Conservation (phyloP, 768 basidiomycete species). For the Kwoniella dendrophila region DNA sequence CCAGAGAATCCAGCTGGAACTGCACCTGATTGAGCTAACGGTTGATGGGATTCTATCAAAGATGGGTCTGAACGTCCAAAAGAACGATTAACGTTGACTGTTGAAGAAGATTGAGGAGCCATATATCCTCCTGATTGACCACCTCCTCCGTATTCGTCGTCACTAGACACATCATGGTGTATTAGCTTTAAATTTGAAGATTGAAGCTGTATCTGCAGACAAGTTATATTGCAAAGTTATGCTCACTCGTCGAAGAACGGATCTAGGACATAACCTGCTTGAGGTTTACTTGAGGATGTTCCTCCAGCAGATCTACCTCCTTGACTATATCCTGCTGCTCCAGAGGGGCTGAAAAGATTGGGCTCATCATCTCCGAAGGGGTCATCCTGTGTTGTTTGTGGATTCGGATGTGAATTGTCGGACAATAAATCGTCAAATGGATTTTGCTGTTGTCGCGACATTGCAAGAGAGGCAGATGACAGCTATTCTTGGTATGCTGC, state of each 20-base stretch:
- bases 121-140: conserved; percentile 42
- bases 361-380: conserved; percentile 41
- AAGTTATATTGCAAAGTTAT: not conserved
- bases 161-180: conserved; percentile 23
- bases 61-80: conserved; percentile 33
- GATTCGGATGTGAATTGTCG: conserved; percentile 30
- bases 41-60: conserved; percentile 38
- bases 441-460: conserved; percentile 30
- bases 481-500: too few species aligned
- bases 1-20: conserved; percentile 49
- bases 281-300: conserved; percentile 16
- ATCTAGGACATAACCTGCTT: conserved; percentile 49
- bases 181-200: not conserved
- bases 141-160: conserved; percentile 47
- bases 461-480: not conserved
- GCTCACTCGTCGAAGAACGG: conserved; percentile 56
- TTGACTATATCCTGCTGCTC: conserved; percentile 10
- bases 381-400: conserved; percentile 29
- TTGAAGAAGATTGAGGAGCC: conserved; percentile 44
- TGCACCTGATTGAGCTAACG: conserved; percentile 47
- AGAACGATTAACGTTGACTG: conserved; percentile 30
- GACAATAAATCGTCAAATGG: conserved; percentile 51
- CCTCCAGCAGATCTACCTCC: conserved; percentile 1
- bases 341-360: conserved; percentile 21
- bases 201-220: not conserved